Conservation (phyloP, 345 rosid species). For the Eucalyptus regnans region DNA sequence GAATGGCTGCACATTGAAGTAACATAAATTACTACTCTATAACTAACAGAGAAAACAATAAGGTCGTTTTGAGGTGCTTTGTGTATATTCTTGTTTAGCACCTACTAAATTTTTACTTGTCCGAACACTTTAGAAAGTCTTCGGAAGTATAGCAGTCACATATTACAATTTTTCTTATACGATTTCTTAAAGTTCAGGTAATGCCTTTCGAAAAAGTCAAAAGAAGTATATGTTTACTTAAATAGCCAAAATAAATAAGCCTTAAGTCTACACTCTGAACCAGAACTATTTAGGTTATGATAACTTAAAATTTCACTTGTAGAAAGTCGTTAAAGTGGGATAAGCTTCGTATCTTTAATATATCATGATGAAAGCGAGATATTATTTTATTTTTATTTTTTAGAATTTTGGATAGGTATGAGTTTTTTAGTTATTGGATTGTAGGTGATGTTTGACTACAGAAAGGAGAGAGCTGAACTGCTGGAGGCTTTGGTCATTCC, state of each 20-base stretch:
- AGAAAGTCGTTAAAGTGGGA: background rate
- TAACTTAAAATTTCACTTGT: background rate
- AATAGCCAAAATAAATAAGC: background rate
- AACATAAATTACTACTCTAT: background rate
- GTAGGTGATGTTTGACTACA: conserved; percentile 4
- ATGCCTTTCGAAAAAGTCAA: background rate
- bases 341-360: background rate
- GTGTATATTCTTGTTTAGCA: too few relatives aligned
- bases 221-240: background rate
- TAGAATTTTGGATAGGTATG: background rate
- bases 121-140: background rate
- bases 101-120: background rate
- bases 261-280: background rate
- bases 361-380: background rate
- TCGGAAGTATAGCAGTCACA: background rate
- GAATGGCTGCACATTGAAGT: background rate
- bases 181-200: background rate
- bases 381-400: background rate
- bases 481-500: conserved; percentile 11
- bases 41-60: background rate
- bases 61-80: background rate
- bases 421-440: background rate
- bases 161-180: background rate
- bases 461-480: conserved; percentile 20
- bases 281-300: background rate